A percentile compares a stretch with the other conserved stretches of the same genome.
These are phyloP conservation scores for Camelina hispida DNA, from an alignment of 345 rosid species.

Conservation along the genomic window DNA sequence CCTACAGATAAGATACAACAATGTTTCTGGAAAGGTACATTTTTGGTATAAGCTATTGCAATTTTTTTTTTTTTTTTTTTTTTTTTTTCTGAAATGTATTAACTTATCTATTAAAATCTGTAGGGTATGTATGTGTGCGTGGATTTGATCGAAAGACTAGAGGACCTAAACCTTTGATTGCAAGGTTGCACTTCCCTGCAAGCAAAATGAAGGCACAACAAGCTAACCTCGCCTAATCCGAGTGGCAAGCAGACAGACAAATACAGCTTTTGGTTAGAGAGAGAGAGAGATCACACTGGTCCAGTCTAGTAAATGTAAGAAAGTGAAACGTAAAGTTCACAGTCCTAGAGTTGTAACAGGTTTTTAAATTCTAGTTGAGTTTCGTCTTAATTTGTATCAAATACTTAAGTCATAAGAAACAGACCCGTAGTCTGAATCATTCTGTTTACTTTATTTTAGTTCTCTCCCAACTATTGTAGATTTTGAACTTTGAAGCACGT, in stretches of 20 bases:
- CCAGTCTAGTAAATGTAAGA: constrained; percentile 6
- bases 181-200: constrained; percentile 85
- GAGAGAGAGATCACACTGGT: neutral
- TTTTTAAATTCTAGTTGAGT: constrained; percentile 7
- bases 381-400: constrained; percentile 15
- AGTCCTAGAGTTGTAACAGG: neutral
- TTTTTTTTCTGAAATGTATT: neutral
- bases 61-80: neutral
- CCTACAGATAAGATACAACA: constrained; percentile 79
- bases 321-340: neutral
- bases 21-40: constrained; percentile 94
- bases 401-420: neutral
- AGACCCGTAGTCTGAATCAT: constrained; percentile 16
- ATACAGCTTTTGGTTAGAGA: neutral
- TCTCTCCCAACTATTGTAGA: neutral
- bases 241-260: neutral
- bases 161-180: constrained; percentile 79
- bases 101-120: constrained; percentile 24
- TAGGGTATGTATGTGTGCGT: constrained; percentile 93
- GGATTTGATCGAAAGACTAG: constrained; percentile 75
- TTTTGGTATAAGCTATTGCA: constrained; percentile 6
- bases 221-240: constrained; percentile 1
- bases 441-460: neutral
- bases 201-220: constrained; percentile 56
- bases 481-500: constrained; percentile 13